These are phyloP conservation scores for Syzygium malaccense DNA, from an alignment of 441 rosid species.

Conservation along the genomic window DNA sequence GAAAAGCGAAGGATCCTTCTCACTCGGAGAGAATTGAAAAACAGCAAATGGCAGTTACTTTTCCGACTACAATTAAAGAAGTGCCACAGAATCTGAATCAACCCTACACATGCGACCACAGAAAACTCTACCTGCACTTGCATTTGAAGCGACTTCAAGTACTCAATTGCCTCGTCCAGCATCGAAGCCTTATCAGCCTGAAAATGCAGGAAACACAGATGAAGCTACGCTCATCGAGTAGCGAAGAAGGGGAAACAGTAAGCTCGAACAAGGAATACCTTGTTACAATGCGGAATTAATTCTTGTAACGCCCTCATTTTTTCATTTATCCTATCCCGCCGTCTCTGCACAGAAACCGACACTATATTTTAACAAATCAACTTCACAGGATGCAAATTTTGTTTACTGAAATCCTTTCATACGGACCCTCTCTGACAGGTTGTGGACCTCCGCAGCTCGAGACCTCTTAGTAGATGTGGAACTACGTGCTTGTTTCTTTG, in stretches of 20 bases:
- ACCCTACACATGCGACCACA: not conserved
- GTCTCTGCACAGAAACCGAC: conserved; percentile 35
- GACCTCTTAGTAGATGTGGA: conserved; percentile 68
- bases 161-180: conserved; percentile 90
- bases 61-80: not conserved
- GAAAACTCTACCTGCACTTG: conserved; percentile 57
- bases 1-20: not conserved
- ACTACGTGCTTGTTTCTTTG: conserved; percentile 49
- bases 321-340: conserved; percentile 84
- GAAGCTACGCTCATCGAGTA: not conserved
- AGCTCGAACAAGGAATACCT: conserved; percentile 32
- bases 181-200: conserved; percentile 92
- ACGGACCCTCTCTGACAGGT: conserved; percentile 89
- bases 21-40: not conserved
- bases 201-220: not conserved
- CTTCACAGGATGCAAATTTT: not conserved
- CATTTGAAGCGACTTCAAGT: conserved; percentile 66
- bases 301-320: conserved; percentile 84
- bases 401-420: not conserved
- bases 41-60: not conserved
- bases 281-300: conserved; percentile 83
- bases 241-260: not conserved
- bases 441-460: conserved; percentile 96
- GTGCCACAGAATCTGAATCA: not conserved
- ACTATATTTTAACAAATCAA: conserved; percentile 3